Evolutionary conservation across 352 stramenopile species (phyloP).

Genomic region (Globisporangium echinulatum): DNA sequence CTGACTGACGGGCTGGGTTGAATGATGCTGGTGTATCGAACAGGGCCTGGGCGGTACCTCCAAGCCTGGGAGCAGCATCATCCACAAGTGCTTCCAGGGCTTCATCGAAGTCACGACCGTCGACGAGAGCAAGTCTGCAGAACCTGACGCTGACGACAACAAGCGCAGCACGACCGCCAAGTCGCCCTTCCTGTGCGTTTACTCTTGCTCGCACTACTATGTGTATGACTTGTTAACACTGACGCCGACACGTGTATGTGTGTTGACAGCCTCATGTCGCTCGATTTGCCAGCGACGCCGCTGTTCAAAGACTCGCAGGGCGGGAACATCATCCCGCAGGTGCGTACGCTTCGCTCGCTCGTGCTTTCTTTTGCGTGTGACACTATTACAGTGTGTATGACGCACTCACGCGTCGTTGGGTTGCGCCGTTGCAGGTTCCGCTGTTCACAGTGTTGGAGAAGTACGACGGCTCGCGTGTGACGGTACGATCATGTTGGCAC

Average conservation of each 20-base stretch:
- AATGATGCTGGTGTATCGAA: not conserved
- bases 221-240: not conserved
- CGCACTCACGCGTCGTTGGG: not conserved
- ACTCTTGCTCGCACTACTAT: not conserved
- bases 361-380: not conserved
- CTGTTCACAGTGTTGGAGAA: constrained; percentile 97
- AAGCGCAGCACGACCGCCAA: constrained; percentile 21
- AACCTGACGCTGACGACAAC: constrained; percentile 7
- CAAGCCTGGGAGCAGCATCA: constrained; percentile 88
- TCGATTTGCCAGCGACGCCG: constrained; percentile 97
- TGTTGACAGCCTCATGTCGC: constrained; percentile 87
- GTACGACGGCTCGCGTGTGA: constrained; percentile 91
- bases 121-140: constrained; percentile 40
- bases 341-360: constrained; percentile 11
- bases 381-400: too few relatives aligned
- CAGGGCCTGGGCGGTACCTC: constrained; percentile 77
- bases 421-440: constrained; percentile 77
- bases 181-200: constrained; percentile 64
- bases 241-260: not conserved
- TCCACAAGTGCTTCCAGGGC: constrained; percentile 96
- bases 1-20: not conserved
- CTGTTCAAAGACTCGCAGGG: constrained; percentile 98
- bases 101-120: constrained; percentile 90
- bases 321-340: constrained; percentile 95
- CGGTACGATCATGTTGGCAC: constrained; percentile 17